phyloP scores from a whole-genome alignment of 352 stramenopile species.

The Globisporangium iwayamae region DNA sequence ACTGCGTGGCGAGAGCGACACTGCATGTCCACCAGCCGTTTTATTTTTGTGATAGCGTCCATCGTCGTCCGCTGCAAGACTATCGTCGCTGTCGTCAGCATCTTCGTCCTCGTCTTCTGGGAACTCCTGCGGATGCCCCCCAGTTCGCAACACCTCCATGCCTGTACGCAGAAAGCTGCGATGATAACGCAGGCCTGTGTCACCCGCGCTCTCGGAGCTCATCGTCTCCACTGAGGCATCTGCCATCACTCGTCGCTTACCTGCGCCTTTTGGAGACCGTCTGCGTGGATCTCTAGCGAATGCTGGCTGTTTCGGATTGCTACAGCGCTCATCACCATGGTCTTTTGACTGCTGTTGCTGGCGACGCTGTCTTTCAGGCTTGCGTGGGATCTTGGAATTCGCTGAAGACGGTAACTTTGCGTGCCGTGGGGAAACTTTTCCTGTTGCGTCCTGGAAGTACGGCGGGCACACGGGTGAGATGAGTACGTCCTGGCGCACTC shows the following conservation, averaged over 20 bases:
- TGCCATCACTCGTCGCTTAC: not conserved
- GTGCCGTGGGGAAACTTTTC: slow-evolving; percentile 6
- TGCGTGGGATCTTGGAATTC: not conserved
- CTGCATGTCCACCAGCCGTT: not conserved
- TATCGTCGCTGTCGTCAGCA: slow-evolving; percentile 5
- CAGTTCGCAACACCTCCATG: slow-evolving; percentile 50
- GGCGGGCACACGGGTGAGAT: slow-evolving; percentile 52
- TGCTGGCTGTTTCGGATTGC: slow-evolving; percentile 2
- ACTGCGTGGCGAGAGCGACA: slow-evolving; percentile 18
- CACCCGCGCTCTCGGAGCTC: not conserved
- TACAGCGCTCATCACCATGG: slow-evolving; percentile 30
- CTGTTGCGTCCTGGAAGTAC: slow-evolving; percentile 29
- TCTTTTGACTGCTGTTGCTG: slow-evolving; percentile 17
- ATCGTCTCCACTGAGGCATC: not conserved
- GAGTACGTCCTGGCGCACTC: slow-evolving; percentile 48
- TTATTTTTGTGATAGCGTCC: not conserved
- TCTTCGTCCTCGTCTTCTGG: slow-evolving; percentile 19
- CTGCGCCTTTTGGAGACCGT: slow-evolving; percentile 1
- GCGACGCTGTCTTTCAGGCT: slow-evolving; percentile 7
- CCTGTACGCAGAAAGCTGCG: slow-evolving; percentile 54
- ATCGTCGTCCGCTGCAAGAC: not conserved
- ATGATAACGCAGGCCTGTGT: slow-evolving; percentile 31
- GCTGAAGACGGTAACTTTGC: not conserved
- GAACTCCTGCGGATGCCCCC: not conserved
- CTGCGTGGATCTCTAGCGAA: slow-evolving; percentile 4